phyloP scores from a whole-genome alignment of 2,329 filamentous ascomycete species.

The Pseudocercospora fijiensis region DNA sequence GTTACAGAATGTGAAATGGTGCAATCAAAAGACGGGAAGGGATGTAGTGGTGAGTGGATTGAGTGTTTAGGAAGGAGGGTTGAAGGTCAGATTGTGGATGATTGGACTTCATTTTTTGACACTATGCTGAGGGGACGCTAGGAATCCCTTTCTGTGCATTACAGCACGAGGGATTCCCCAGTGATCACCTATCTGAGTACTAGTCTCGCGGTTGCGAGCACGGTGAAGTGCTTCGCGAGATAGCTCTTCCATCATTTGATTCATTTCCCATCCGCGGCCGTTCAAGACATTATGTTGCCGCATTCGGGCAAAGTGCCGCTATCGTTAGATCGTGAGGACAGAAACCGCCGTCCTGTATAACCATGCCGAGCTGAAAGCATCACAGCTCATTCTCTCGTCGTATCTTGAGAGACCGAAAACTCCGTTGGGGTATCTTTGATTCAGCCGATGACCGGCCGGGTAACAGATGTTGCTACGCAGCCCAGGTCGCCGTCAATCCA shows the following conservation, averaged over 20 bases:
- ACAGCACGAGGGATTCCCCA: conserved; percentile 5
- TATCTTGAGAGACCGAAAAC: not conserved
- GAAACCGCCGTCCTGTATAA: not conserved
- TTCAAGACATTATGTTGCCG: not conserved
- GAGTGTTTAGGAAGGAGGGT: not conserved
- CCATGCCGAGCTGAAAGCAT: not conserved
- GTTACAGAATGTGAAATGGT: conserved; percentile 1
- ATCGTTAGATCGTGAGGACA: not conserved
- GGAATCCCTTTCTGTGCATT: not conserved
- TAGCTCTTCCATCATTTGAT: not conserved
- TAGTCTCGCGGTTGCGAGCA: not conserved
- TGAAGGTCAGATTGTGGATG: not conserved
- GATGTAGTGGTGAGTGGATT: conserved; percentile 1
- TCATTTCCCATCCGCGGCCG: not conserved
- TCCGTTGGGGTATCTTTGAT: not conserved
- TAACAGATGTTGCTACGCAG: not conserved
- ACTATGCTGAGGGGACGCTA: not conserved
- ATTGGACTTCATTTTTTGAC: not conserved
- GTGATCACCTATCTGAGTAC: conserved; percentile 1
- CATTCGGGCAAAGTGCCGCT: not conserved
- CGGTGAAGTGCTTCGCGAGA: not conserved
- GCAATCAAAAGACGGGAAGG: conserved; percentile 3
- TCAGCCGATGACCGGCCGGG: not conserved
- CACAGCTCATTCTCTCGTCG: not conserved
- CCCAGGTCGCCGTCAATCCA: not conserved